These are phyloP conservation scores for Vinca minor DNA, from an alignment of 257 asterid genomes.

Conservation along the genomic window DNA sequence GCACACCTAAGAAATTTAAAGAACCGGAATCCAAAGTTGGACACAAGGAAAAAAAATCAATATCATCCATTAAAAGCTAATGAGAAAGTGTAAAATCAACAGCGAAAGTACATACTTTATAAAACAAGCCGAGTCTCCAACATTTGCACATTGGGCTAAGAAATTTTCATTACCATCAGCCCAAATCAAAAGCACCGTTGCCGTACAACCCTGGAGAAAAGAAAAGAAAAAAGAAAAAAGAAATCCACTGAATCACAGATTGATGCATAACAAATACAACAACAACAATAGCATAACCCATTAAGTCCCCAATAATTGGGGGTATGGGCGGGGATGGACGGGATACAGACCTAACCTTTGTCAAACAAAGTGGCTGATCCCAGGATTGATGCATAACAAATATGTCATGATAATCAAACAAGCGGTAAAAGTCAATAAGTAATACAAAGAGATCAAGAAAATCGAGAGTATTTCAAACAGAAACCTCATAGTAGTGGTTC, in stretches of 20 bases:
- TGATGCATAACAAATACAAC: no score
- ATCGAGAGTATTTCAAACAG: conserved; percentile 16
- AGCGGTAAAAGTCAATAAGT: neutral
- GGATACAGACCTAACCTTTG: no score
- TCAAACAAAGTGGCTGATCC: no score
- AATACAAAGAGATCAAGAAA: conserved; percentile 2
- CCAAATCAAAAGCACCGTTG: conserved; percentile 93
- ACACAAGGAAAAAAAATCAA: no score
- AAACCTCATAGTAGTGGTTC: conserved; percentile 85
- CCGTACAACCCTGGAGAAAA: conserved; percentile 90
- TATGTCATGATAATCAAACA: neutral
- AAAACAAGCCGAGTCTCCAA: conserved; percentile 95
- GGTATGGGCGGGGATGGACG: no score
- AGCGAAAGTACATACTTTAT: conserved; percentile 54
- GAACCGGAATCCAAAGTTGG: no score
- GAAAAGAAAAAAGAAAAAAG: neutral
- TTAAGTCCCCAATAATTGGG: no score
- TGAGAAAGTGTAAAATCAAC: conserved; percentile 1
- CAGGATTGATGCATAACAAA: no score
- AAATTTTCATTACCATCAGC: conserved; percentile 49
- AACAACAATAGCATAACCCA: no score
- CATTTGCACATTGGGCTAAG: conserved; percentile 88
- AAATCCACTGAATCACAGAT: neutral
- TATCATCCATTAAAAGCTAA: neutral
- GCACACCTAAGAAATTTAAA: neutral